Evolutionary conservation across 768 basidiomycete species (phyloP).

Genomic region (Amanita phalloides): DNA sequence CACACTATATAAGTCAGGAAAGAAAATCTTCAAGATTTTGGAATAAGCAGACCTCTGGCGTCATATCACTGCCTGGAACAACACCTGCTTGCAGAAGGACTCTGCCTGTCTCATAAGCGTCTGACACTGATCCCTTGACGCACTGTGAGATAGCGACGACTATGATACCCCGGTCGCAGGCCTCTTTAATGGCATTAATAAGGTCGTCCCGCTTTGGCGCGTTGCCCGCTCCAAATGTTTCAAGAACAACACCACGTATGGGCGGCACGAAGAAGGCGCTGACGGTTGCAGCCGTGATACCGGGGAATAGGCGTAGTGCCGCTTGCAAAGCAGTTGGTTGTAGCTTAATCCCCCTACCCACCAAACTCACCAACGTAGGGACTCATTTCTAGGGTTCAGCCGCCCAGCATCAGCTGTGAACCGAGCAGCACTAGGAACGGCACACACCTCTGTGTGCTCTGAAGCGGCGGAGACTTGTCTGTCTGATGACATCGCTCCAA

Average conservation of each 20-base stretch:
- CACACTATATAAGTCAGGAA: constrained; percentile 44
- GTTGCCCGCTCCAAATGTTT: constrained; percentile 91
- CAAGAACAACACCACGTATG: constrained; percentile 73
- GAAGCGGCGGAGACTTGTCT: constrained; percentile 71
- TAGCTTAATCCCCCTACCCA: background rate
- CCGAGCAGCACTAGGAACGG: constrained; percentile 3
- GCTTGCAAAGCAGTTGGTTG: constrained; percentile 29
- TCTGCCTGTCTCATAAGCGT: constrained; percentile 74
- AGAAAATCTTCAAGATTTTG: background rate
- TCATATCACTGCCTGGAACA: constrained; percentile 86
- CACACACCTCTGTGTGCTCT: constrained; percentile 67
- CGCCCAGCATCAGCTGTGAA: background rate
- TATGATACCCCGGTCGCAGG: constrained; percentile 74
- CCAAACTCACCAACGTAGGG: constrained; percentile 61
- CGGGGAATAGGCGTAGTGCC: constrained; percentile 78
- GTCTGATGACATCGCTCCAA: constrained; percentile 81
- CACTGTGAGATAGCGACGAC: constrained; percentile 93
- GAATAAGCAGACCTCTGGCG: constrained; percentile 59
- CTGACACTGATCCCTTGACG: constrained; percentile 74
- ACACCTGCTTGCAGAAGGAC: constrained; percentile 65
- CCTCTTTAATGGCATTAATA: constrained; percentile 65
- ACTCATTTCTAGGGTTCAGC: constrained; percentile 47
- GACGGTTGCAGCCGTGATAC: constrained; percentile 67
- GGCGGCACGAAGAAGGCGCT: constrained; percentile 68
- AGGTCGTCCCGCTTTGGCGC: constrained; percentile 77